Percentiles rank a stretch among this genome's conserved stretches.
Conservation (phyloP, 1,284 basidiomycete genomes). For the Puccinia polysora region DNA sequence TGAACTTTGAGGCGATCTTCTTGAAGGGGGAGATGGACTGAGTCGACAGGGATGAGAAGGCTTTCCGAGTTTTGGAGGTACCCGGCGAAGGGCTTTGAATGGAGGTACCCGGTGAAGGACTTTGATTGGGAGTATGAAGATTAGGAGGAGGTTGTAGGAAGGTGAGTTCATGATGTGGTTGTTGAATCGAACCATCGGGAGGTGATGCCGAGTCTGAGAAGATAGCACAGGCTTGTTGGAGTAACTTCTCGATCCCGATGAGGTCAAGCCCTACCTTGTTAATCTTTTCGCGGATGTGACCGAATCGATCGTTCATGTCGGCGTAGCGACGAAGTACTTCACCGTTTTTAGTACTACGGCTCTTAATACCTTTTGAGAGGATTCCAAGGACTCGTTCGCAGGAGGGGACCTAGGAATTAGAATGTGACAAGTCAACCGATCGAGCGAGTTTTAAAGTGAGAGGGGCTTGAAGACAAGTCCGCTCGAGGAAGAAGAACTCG, state of each 20-base stretch:
- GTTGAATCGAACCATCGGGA: conserved; percentile 5
- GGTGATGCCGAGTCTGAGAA: neutral
- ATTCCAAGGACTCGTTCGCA: conserved; percentile 35
- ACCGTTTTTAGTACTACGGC: conserved; percentile 32
- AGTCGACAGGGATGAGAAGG: conserved; percentile 4
- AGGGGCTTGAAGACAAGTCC: neutral
- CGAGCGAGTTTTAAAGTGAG: neutral
- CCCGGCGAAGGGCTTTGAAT: neutral
- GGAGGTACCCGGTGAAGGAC: neutral
- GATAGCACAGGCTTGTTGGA: conserved; percentile 19
- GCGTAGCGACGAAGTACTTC: conserved; percentile 29
- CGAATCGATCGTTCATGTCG: conserved; percentile 24
- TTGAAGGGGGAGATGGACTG: conserved; percentile 22
- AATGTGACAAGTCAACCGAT: neutral
- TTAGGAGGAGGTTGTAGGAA: neutral
- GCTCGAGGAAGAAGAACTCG: neutral
- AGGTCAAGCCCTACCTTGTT: conserved; percentile 8
- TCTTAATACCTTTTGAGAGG: conserved; percentile 31
- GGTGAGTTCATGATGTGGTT: neutral
- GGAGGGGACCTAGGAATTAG: conserved; percentile 17
- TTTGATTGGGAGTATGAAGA: neutral
- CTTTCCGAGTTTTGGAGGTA: neutral
- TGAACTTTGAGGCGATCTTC: conserved; percentile 24
- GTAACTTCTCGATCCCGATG: neutral
- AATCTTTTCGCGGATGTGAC: conserved; percentile 16